Evolutionary conservation across 2,329 filamentous ascomycete species (phyloP).

Genomic region (Apiospora malaysiana): DNA sequence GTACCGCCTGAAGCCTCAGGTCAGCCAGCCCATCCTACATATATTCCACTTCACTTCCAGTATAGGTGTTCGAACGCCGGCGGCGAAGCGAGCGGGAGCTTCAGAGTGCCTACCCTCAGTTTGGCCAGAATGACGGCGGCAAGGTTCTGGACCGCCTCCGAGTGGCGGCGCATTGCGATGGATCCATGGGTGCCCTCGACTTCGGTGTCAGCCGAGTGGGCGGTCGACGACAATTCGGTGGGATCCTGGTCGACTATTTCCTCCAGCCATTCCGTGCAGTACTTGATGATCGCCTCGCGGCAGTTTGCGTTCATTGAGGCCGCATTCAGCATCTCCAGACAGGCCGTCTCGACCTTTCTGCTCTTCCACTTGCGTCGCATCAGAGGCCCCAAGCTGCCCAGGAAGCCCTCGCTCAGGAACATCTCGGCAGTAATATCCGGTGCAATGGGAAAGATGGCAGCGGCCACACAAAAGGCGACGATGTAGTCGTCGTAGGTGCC

Average conservation of each 20-base stretch:
- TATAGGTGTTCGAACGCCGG: constrained; percentile 32
- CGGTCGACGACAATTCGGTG: constrained; percentile 56
- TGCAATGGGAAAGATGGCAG: constrained; percentile 84
- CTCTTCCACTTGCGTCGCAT: constrained; percentile 85
- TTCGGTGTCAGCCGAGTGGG: constrained; percentile 57
- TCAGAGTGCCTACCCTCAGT: constrained; percentile 58
- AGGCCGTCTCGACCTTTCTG: constrained; percentile 82
- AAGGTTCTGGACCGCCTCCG: constrained; percentile 64
- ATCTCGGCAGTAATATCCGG: constrained; percentile 76
- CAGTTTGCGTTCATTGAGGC: constrained; percentile 87
- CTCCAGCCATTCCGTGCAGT: constrained; percentile 87
- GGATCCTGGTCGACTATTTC: constrained; percentile 78
- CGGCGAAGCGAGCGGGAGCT: constrained; percentile 39
- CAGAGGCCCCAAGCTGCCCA: constrained; percentile 75
- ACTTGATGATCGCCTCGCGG: constrained; percentile 81
- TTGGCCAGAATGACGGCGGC: constrained; percentile 81
- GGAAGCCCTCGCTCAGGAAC: constrained; percentile 88
- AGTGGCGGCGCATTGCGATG: constrained; percentile 66
- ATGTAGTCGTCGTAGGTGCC: constrained; percentile 88
- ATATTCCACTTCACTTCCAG: constrained; percentile 32
- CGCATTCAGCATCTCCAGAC: constrained; percentile 87
- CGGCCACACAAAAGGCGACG: constrained; percentile 90
- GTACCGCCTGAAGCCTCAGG: constrained; percentile 60
- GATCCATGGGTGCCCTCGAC: constrained; percentile 65
- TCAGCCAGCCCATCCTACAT: constrained; percentile 43